Base-by-base conservation (phyloP, 2,329 filamentous ascomycete species). In the Pseudogymnoascus sp. region DNA sequence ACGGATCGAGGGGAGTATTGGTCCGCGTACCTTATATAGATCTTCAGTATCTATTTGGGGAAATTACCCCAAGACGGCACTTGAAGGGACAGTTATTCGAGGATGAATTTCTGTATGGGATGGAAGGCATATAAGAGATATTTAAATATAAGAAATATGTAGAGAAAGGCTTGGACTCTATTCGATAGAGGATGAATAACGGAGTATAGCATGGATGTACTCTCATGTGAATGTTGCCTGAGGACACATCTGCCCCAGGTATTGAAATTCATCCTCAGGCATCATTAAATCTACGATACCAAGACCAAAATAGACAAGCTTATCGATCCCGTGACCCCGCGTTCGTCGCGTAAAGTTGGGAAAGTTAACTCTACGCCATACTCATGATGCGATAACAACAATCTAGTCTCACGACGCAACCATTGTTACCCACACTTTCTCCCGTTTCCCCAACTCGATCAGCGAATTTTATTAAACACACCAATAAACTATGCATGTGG, bases 381-480 rank as follows among this genome's bases (percentile, higher is more conserved):
- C 39, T 20, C 39, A 50, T 50, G 6, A 47, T n/a, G 43, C 43
- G 20, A 53, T 33, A 53, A 53, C 28, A 53, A 53, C 47, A 53
- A 53, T 33, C 22, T 18, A 33, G n/a, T 18, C 47, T 28, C n/a
- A 53, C 22, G 22, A 33, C n/a, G 12, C 28, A 33, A 2, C 28
- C 47, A 53, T 33, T 53, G 15, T 53, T 33, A 53, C 28, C 25
- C 47, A 30, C 47, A 8, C 11, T 14, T 25, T 25, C 20, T 43
- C 14, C 25, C 18, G 18, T n/a, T 15, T 50, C 43, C 5, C 37
- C 47, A 53, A 33, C 7, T 33, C 9, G 2, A 25, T 11, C 30
- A 33, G 9, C 7, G 9, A 8, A 9, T 33, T 33, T 33, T 11
- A 33, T 33, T 15, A 53, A 33, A 8, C 18, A 33, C 18, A 20